phyloP scores from a whole-genome alignment of 169 alveolate species.

The Plasmodium fragile region DNA sequence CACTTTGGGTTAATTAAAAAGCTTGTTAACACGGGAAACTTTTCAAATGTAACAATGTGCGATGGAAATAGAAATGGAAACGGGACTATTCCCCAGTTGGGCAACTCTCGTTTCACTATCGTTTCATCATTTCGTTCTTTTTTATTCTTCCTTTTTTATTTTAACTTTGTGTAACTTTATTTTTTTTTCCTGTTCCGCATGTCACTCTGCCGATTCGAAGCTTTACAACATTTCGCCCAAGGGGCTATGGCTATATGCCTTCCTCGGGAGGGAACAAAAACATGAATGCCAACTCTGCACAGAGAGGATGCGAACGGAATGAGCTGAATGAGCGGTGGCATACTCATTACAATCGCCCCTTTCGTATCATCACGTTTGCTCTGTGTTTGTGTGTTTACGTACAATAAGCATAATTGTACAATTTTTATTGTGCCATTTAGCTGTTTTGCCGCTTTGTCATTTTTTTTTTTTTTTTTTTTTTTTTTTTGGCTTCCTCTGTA shows the following conservation, averaged over 20 bases:
- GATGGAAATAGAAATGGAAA: not conserved
- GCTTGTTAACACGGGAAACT: not conserved
- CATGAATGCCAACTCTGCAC: not conserved
- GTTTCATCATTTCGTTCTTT: not conserved
- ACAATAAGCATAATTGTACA: not conserved
- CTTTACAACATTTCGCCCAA: conserved; percentile 6
- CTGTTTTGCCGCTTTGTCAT: not conserved
- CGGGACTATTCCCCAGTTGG: conserved; percentile 1
- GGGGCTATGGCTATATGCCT: not conserved
- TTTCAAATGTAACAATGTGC: conserved; percentile 17
- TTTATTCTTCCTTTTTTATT: not conserved
- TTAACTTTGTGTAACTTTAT: not conserved
- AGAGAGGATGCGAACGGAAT: not conserved
- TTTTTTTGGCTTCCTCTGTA: not conserved
- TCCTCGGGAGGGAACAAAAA: conserved; percentile 2
- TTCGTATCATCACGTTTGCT: not conserved
- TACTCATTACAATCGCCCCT: not conserved
- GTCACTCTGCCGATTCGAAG: not conserved
- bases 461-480: not conserved
- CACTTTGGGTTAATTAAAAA: conserved; percentile 7
- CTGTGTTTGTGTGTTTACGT: not conserved
- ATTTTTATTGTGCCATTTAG: not conserved
- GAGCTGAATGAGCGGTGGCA: not conserved
- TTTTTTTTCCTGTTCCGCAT: not conserved
- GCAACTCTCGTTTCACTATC: not conserved